Conservation (phyloP, 2,329 filamentous ascomycete species). For the Beauveria brongniartii region DNA sequence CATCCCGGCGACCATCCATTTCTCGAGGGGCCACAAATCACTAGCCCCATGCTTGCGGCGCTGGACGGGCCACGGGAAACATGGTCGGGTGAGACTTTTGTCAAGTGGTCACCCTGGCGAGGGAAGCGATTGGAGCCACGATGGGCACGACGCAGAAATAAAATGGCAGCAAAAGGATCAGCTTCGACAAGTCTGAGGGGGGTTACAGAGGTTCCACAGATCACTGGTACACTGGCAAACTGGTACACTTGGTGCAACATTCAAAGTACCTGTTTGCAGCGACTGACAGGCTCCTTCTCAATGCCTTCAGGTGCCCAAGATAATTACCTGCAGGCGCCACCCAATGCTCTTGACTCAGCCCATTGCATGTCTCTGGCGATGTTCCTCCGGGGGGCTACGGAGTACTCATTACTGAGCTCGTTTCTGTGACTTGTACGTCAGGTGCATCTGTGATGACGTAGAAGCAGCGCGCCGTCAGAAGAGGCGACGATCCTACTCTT, state of each 20-base stretch:
- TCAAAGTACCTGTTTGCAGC: no score
- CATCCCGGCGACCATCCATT: constrained; percentile 1
- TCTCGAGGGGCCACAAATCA: not conserved
- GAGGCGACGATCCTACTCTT: constrained; percentile 3
- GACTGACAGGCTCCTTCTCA: no score
- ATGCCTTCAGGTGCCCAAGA: no score
- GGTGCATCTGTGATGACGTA: not conserved
- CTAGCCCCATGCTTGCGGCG: not conserved
- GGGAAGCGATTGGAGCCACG: not conserved
- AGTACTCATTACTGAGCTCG: not conserved
- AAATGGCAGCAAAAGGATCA: no score
- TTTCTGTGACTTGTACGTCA: not conserved
- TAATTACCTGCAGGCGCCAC: no score
- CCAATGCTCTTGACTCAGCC: no score
- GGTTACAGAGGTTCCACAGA: not conserved
- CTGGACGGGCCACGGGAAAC: not conserved
- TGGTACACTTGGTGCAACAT: no score
- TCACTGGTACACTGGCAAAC: no score
- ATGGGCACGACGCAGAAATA: no score
- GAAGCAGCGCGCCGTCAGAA: not conserved
- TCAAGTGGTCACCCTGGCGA: not conserved
- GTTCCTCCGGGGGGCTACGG: no score
- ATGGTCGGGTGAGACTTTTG: not conserved
- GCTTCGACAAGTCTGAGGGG: not conserved
- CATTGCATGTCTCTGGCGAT: no score